Base-by-base conservation (phyloP, 371 early-diverging fungal species). In the Lichtheimia ramosa region DNA sequence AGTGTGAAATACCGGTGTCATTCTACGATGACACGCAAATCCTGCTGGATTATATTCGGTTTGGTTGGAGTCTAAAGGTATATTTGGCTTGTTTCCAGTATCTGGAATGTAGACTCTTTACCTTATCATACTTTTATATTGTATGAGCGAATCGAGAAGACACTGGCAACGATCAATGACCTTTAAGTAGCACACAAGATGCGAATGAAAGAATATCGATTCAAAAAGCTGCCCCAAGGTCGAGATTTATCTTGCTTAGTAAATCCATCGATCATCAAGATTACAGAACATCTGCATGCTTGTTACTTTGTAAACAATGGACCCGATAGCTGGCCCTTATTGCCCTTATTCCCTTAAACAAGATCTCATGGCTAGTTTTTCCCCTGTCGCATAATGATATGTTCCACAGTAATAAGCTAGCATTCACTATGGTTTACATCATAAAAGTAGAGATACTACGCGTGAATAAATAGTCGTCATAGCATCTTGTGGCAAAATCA, bases 261-360 rank as follows among this genome's bases (percentile, higher is more conserved):
- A 14, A 46, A 56, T n/a, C 56, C 56, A 23, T 0, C 20, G 5
- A 56, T 56, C 14, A 46, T 56, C 23, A 56, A 56, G 48, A n/a
- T 56, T 15, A 56, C 39, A 15, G 43, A 56, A 43, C 43, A 13
- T 18, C 5, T 43, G 43, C 43, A 43, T 18, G 43, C 43, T 18
- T 18, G n/a, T 6, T 43, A 10, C 43, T 2, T 43, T 43, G 16
- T 16, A 3, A 5, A 10, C 15, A 25, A 55, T 21, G 56, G 39
- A 2, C 43, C 43, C 3, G 41, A n/a, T 43, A 43, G 43, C 18
- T 42, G 34, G 2, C 42, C 55, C 55, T 25, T 5, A 25, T 3
- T 25, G 25, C 5, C 25, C 25, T 25, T 25, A 5, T n/a, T n/a
- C n/a, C n/a, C n/a, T n/a, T n/a, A n/a, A n/a, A n/a, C n/a, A n/a